Evolutionary conservation across 441 rosid genomes (phyloP).

Genomic region (Erodium texanum): DNA sequence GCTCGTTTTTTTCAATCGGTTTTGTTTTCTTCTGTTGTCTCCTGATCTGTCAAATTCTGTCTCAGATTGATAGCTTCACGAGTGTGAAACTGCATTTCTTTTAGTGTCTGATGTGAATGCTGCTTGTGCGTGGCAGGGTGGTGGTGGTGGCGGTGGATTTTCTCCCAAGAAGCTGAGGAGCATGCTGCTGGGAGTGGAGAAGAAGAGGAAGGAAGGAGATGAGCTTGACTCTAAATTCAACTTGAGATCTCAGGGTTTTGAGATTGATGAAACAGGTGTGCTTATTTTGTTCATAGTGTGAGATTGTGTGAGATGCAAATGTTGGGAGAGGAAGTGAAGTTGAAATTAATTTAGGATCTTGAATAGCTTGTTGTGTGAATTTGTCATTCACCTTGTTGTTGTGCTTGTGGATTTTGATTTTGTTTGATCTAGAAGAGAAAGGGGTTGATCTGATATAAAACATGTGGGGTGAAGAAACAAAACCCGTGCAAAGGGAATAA

Average conservation of each 20-base stretch:
- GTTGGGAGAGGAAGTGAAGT: background rate
- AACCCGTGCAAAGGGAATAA: too few relatives aligned
- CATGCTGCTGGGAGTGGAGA: slow-evolving; percentile 59
- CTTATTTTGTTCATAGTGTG: background rate
- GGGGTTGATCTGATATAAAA: too few relatives aligned
- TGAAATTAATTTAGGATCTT: slow-evolving; percentile 1
- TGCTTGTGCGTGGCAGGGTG: slow-evolving; percentile 9
- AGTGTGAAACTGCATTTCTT: background rate
- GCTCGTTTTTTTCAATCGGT: background rate
- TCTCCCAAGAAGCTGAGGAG: slow-evolving; percentile 67
- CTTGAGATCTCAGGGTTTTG: slow-evolving; percentile 6
- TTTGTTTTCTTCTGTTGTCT: background rate
- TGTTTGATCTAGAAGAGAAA: too few relatives aligned
- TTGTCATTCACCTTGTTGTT: background rate
- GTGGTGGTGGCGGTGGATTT: slow-evolving; percentile 45
- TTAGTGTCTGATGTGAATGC: background rate
- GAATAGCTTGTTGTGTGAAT: background rate
- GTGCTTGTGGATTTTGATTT: background rate
- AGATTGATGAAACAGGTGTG: background rate
- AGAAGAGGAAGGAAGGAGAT: slow-evolving; percentile 29
- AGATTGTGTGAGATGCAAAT: too few relatives aligned
- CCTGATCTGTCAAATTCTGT: background rate
- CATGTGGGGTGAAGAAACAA: too few relatives aligned
- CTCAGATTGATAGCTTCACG: background rate
- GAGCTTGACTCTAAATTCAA: slow-evolving; percentile 1